These are phyloP conservation scores for Trichomonas vaginalis DNA, from an alignment of 208 protist genomes.

Conservation along the genomic window DNA sequence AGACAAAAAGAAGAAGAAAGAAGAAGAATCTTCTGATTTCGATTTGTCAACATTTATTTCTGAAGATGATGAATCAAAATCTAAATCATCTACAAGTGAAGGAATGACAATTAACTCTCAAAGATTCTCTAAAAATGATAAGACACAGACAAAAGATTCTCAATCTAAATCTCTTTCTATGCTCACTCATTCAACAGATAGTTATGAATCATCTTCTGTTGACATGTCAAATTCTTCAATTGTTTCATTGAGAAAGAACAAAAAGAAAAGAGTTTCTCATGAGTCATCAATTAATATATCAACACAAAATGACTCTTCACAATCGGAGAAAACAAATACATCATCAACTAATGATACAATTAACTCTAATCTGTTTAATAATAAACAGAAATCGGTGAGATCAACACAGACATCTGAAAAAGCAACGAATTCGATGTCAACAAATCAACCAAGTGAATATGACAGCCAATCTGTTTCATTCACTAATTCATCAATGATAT, in stretches of 20 bases:
- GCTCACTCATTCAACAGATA: neutral
- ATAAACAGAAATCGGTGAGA: neutral
- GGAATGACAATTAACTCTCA: neutral
- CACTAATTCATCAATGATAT: neutral
- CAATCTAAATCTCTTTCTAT: neutral
- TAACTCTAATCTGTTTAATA: neutral
- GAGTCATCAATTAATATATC: neutral
- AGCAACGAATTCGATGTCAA: neutral
- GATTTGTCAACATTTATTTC: neutral
- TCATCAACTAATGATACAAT: neutral
- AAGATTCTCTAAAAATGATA: neutral
- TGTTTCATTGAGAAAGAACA: neutral
- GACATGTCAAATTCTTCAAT: neutral
- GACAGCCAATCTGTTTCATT: neutral
- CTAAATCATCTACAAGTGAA: neutral
- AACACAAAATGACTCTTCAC: neutral
- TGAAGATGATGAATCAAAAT: neutral
- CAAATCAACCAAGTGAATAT: neutral
- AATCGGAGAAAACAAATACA: neutral
- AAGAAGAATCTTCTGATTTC: neutral
- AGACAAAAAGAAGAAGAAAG: neutral
- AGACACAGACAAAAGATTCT: neutral
- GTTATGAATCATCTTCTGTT: neutral
- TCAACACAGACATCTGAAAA: neutral
- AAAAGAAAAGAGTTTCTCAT: neutral